phyloP scores from a whole-genome alignment of 2,329 filamentous ascomycete genomes.

The Cadophora luteo-olivacea region DNA sequence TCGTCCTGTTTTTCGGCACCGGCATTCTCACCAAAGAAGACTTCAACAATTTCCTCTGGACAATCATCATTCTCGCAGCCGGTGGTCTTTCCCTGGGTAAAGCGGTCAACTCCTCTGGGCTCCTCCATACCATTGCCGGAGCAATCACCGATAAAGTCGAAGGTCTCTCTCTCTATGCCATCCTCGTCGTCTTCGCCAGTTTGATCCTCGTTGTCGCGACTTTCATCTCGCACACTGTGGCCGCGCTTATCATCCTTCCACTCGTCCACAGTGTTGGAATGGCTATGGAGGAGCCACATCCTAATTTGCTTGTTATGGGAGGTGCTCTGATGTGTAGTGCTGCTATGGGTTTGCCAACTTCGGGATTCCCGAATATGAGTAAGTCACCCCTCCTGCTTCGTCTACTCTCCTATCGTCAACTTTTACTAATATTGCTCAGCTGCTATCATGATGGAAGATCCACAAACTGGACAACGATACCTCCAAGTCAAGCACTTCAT shows the following conservation, averaged over 20 bases:
- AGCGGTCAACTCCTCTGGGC: slow-evolving; percentile 89
- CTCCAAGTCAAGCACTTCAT: slow-evolving; percentile 94
- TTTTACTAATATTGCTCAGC: slow-evolving; percentile 56
- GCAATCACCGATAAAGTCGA: slow-evolving; percentile 77
- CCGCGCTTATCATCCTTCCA: slow-evolving; percentile 91
- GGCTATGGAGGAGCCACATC: slow-evolving; percentile 86
- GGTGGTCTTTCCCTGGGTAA: slow-evolving; percentile 93
- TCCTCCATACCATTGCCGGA: slow-evolving; percentile 85
- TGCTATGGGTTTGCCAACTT: slow-evolving; percentile 96
- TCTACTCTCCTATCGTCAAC: slow-evolving; percentile 10
- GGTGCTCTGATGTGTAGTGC: slow-evolving; percentile 95
- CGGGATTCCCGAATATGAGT: slow-evolving; percentile 99
- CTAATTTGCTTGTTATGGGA: slow-evolving; percentile 94
- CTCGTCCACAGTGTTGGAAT: slow-evolving; percentile 86
- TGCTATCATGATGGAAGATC: slow-evolving; percentile 99
- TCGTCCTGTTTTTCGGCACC: slow-evolving; percentile 95
- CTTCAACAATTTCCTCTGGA: slow-evolving; percentile 99
- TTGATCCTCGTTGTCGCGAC: slow-evolving; percentile 93
- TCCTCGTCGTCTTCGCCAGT: slow-evolving; percentile 83
- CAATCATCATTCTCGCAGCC: slow-evolving; percentile 97
- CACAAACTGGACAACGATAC: slow-evolving; percentile 88
- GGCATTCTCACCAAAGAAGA: slow-evolving; percentile 98
- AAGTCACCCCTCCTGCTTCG: slow-evolving; percentile 54
- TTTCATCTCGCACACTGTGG: slow-evolving; percentile 97
- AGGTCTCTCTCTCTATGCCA: slow-evolving; percentile 81